Evolutionary conservation across 345 rosid genomes (phyloP).

Genomic region (Gossypium anomalum): DNA sequence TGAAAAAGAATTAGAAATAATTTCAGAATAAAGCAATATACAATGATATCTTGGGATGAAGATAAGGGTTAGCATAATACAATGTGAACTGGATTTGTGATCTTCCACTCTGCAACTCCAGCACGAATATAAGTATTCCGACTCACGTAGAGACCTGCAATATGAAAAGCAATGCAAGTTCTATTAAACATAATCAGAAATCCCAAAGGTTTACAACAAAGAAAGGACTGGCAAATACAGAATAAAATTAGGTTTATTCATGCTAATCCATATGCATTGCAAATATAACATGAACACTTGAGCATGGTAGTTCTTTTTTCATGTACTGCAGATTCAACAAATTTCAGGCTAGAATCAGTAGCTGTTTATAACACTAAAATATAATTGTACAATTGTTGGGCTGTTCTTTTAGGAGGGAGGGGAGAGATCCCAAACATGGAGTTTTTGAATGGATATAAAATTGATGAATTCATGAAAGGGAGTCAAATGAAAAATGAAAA

Average conservation of each 20-base stretch:
- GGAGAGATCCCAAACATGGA: neutral
- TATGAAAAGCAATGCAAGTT: constrained; percentile 15
- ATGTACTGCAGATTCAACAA: neutral
- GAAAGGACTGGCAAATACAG: neutral
- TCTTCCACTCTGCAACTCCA: constrained; percentile 85
- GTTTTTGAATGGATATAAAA: neutral
- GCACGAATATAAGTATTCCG: constrained; percentile 87
- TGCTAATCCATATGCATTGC: neutral
- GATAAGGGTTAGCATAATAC: constrained; percentile 37
- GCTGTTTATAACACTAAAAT: neutral
- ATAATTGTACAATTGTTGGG: neutral
- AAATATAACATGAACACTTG: neutral
- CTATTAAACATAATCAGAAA: constrained; percentile 6
- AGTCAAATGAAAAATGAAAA: neutral
- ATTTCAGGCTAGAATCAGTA: neutral
- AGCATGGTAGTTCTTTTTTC: neutral
- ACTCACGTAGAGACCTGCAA: constrained; percentile 86
- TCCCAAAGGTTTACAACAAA: neutral
- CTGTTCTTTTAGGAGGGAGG: neutral
- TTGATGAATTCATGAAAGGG: neutral
- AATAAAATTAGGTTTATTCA: neutral
- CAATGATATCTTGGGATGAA: constrained; percentile 4
- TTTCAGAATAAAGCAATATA: neutral
- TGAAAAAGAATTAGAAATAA: neutral
- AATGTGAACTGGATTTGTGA: constrained; percentile 92